Base-by-base conservation (phyloP, 768 basidiomycete species). In the Suillus clintonianus region DNA sequence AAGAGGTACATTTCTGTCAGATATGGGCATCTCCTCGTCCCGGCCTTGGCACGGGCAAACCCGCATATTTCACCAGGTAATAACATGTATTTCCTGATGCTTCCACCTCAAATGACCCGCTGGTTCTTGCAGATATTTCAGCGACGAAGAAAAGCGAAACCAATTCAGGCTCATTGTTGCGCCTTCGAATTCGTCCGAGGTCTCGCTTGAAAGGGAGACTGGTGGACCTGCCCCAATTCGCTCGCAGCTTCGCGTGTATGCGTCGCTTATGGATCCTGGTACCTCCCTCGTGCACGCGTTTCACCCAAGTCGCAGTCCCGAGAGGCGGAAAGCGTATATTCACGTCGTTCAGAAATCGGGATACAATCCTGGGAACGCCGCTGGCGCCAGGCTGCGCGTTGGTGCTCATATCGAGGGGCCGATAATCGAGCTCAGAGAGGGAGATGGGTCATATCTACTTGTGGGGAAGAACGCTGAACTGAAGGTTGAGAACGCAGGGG, bases 311-410 rank as follows among this genome's bases (percentile, higher is more conserved):
- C 80, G 78, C 2, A 78, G 71, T 70, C 41, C 19, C 6, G 45
- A 41, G 17, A 15, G 19, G 56, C 83, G 81, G 62, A 91, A 92
- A 70, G 90, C 85, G 3, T 97, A 96, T 72, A 76, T 97, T 24
- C 97, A 99, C 67, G 84, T 95, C 54, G 82, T 95, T 57, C 95
- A 97, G 79, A 90, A 83, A 6, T 88, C 88, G 32, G 95, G 94
- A 3, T 97, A 92, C 75, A 90, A 92, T 65, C 70, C 83, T 0
- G 81, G 82, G 1, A 70, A 76, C 36, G 82, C 88, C 0, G 76
- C 69, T 2, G 94, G 92, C 0, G 88, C 86, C 0, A 77, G 75
- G 22, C 74, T 97, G 55, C 84, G 77, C 65, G 71, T 96, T 10
- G 78, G 79, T 9, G 71, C 77, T 3, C 78, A 76, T 5, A 72